Evolutionary conservation across 768 basidiomycete genomes (phyloP).

Genomic region (Phylloporus sp.): DNA sequence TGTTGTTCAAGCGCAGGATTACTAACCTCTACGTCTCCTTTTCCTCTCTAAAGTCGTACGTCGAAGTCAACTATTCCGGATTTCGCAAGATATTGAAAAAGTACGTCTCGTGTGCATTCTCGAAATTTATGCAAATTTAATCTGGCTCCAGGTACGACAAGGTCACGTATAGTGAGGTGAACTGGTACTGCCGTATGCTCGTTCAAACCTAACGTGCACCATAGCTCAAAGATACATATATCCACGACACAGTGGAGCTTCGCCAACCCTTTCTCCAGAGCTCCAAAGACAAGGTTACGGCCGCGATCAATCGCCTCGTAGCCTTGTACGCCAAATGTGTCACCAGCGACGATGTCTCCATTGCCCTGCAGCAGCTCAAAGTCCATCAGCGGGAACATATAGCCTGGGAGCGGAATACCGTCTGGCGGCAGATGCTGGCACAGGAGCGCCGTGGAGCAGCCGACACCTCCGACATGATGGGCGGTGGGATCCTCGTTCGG

Average conservation of each 20-base stretch:
- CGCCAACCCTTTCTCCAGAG: slow-evolving; percentile 62
- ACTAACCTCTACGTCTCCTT: slow-evolving; percentile 75
- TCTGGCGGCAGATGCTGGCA: slow-evolving; percentile 95
- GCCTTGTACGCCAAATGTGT: slow-evolving; percentile 84
- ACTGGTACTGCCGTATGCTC: slow-evolving; percentile 1
- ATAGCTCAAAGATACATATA: slow-evolving; percentile 73
- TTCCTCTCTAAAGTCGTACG: slow-evolving; percentile 75
- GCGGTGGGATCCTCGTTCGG: slow-evolving; percentile 46
- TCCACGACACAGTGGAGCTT: slow-evolving; percentile 63
- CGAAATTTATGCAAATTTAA: not conserved
- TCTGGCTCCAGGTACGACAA: slow-evolving; percentile 80
- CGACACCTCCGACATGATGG: slow-evolving; percentile 31
- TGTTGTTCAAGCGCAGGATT: slow-evolving; percentile 86
- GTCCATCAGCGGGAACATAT: slow-evolving; percentile 88
- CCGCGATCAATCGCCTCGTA: slow-evolving; percentile 53
- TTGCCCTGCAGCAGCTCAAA: slow-evolving; percentile 77
- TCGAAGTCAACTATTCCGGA: slow-evolving; percentile 88
- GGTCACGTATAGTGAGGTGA: slow-evolving; percentile 67
- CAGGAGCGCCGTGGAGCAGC: slow-evolving; percentile 60
- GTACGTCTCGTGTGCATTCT: slow-evolving; percentile 40
- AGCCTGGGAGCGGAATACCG: slow-evolving; percentile 95
- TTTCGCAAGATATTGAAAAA: slow-evolving; percentile 96
- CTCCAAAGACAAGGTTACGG: slow-evolving; percentile 59
- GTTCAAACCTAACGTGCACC: not conserved
- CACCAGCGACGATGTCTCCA: slow-evolving; percentile 58